Percentiles rank a stretch among this genome's conserved stretches.
Conservation (phyloP, 495 filamentous ascomycete genomes). For the Darksidea phi region DNA sequence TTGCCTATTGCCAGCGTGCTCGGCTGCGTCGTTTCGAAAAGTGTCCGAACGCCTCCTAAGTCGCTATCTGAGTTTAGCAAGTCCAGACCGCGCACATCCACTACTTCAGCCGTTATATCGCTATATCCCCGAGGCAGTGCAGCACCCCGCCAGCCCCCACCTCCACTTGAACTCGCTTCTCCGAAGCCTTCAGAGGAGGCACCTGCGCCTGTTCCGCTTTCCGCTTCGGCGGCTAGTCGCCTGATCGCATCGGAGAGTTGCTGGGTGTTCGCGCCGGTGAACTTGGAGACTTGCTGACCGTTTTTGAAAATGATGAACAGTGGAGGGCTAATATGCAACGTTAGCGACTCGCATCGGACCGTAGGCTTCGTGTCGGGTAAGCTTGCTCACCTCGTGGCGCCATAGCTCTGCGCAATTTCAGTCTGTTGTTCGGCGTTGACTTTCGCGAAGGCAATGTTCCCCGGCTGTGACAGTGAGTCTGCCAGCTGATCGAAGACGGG, state of each 20-base stretch:
- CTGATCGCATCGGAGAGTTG: constrained; percentile 67
- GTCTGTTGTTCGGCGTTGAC: constrained; percentile 77
- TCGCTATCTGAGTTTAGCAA: constrained; percentile 79
- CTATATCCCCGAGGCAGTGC: constrained; percentile 74
- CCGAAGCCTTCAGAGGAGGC: constrained; percentile 46
- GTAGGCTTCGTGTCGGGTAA: not conserved
- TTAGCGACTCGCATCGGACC: constrained; percentile 6
- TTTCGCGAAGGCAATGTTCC: constrained; percentile 79
- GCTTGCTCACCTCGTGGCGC: constrained; percentile 64
- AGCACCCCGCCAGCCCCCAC: constrained; percentile 65
- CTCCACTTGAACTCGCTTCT: constrained; percentile 39
- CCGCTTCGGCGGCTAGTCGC: constrained; percentile 70
- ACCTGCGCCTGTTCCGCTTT: constrained; percentile 41
- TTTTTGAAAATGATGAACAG: constrained; percentile 91
- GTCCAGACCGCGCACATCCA: constrained; percentile 77
- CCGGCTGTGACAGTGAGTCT: constrained; percentile 65
- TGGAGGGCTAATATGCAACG: constrained; percentile 54
- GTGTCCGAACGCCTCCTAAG: constrained; percentile 62
- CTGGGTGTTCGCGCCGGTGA: constrained; percentile 69
- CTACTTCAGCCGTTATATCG: constrained; percentile 72
- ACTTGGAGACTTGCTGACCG: constrained; percentile 61
- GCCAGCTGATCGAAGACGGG: constrained; percentile 81
- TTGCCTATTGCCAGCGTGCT: constrained; percentile 51
- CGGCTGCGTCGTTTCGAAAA: constrained; percentile 72
- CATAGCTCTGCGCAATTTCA: constrained; percentile 68